Evolutionary conservation across 768 basidiomycete species (phyloP), one percentile per base, ranked within the genome.

Genomic region (Lepiota brunneoincarnata): DNA sequence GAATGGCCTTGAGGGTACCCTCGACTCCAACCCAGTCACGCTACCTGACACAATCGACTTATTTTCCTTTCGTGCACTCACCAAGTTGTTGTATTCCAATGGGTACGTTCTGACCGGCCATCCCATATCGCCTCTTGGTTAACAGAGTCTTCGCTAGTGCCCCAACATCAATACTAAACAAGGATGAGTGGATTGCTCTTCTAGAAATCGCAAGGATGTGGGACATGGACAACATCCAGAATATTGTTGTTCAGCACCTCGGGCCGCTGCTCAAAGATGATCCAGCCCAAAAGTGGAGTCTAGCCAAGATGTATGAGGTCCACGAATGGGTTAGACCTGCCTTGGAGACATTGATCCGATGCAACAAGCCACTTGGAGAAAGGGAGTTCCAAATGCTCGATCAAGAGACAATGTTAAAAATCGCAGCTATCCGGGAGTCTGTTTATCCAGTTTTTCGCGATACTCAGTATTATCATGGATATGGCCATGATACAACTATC

Each of bases 201-300:
- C 59, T 74, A 15, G 71, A 72, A 54, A 59, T 77, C 21, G 61
- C 76, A 5, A 68, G 60, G 5, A 69, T 73, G 61, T 78, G 76
- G 72, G 59, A 63, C 38, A 73, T 73, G 46, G 55, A 62, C n/a
- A 45, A 54, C 12, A 43, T 75, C 34, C 65, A 71, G 36, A 50
- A 58, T 14, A 54, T 62, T 36, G 72, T 72, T 4, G 61, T 73
- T 14, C 15, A 64, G 3, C 51, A 59, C 2, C 60, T 78, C 18
- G 51, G 57, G 24, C 40, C 56, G 1, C 14, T 51, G 2, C 24
- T 57, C 3, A 35, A 43, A 1, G 52, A 67, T 15, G 57, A 57
- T 6, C 58, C 66, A 20, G 53, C 64, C 5, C 67, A 71, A 9
- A 67, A 67, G 55, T 63, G 75, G 21, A 50, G 49, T 6, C 56